Conservation (phyloP, 495 filamentous ascomycete species). For the Symbiotaphrina buchneri region DNA sequence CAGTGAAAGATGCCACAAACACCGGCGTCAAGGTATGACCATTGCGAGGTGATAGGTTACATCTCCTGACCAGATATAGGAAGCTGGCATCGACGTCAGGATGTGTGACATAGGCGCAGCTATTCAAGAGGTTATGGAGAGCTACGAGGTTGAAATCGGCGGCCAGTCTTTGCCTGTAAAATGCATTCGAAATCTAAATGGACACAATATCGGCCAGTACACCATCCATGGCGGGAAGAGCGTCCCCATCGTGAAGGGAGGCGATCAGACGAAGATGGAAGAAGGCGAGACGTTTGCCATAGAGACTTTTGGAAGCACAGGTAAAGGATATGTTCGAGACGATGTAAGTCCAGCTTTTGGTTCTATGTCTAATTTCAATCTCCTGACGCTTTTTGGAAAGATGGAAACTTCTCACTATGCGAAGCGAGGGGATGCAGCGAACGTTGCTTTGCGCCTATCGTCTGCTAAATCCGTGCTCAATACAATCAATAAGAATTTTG, state of each 20-base stretch:
- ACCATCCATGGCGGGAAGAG: conserved; percentile 78
- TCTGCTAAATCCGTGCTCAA: conserved; percentile 67
- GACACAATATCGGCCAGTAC: conserved; percentile 71
- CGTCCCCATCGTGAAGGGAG: conserved; percentile 71
- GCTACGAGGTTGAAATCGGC: conserved; percentile 62
- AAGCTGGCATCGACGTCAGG: conserved; percentile 65
- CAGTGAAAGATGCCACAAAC: conserved; percentile 74
- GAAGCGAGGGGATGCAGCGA: conserved; percentile 35
- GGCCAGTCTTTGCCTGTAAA: conserved; percentile 65
- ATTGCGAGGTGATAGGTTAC: not conserved
- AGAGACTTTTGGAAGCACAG: conserved; percentile 85
- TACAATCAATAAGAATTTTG: conserved; percentile 84
- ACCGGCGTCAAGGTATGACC: conserved; percentile 38
- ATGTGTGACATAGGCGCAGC: conserved; percentile 52
- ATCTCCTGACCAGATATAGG: conserved; percentile 12
- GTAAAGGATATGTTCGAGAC: conserved; percentile 64
- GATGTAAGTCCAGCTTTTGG: conserved; percentile 26
- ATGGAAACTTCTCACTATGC: conserved; percentile 62
- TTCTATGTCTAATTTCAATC: not conserved
- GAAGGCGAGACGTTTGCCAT: conserved; percentile 86
- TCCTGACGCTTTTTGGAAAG: conserved; percentile 10
- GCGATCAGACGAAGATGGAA: conserved; percentile 75
- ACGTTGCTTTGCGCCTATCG: conserved; percentile 40
- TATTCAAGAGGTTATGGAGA: conserved; percentile 80
- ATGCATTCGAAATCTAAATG: conserved; percentile 69